A percentile compares a stretch with the other conserved stretches of the same genome.
phyloP scores from a whole-genome alignment of 1,284 basidiomycete genomes.

The Leccinum griseonigrum region DNA sequence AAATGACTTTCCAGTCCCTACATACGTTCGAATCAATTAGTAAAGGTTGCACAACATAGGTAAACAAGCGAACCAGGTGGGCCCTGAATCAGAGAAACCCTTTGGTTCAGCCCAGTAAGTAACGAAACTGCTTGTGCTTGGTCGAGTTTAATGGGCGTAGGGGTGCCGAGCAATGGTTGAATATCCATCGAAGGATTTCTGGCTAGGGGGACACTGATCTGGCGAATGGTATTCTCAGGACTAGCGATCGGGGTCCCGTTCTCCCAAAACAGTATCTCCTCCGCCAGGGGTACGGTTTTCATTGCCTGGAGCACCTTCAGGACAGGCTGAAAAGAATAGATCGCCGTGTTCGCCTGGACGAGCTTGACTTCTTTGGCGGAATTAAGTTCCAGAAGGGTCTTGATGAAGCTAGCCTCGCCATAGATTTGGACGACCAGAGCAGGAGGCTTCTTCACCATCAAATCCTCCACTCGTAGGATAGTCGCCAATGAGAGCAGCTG shows the following conservation, averaged over 20 bases:
- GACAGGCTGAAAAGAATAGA: constrained; percentile 62
- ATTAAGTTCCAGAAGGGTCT: constrained; percentile 41
- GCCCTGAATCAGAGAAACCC: constrained; percentile 60
- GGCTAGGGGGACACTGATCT: constrained; percentile 36
- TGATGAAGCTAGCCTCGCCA: constrained; percentile 37
- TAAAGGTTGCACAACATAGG: neutral
- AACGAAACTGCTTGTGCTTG: constrained; percentile 49
- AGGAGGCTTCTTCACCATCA: constrained; percentile 46
- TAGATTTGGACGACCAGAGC: constrained; percentile 51
- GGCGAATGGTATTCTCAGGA: constrained; percentile 8
- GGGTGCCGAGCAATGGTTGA: constrained; percentile 34
- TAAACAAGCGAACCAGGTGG: constrained; percentile 50
- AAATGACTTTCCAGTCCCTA: constrained; percentile 69
- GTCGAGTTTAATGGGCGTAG: constrained; percentile 47
- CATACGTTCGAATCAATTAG: neutral
- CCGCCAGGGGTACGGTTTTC: constrained; percentile 41
- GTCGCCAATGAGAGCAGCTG: constrained; percentile 52
- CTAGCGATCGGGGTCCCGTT: constrained; percentile 20
- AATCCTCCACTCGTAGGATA: constrained; percentile 51
- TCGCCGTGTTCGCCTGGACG: constrained; percentile 56
- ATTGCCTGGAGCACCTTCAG: constrained; percentile 50
- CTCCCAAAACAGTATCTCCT: constrained; percentile 56
- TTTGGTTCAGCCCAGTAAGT: constrained; percentile 50
- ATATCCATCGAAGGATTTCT: constrained; percentile 41
- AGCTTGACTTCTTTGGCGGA: constrained; percentile 39